A percentile compares a stretch with the other conserved stretches of the same genome.
phyloP scores from a whole-genome alignment of 2,329 filamentous ascomycete genomes.

The Fusarium albosuccineum region DNA sequence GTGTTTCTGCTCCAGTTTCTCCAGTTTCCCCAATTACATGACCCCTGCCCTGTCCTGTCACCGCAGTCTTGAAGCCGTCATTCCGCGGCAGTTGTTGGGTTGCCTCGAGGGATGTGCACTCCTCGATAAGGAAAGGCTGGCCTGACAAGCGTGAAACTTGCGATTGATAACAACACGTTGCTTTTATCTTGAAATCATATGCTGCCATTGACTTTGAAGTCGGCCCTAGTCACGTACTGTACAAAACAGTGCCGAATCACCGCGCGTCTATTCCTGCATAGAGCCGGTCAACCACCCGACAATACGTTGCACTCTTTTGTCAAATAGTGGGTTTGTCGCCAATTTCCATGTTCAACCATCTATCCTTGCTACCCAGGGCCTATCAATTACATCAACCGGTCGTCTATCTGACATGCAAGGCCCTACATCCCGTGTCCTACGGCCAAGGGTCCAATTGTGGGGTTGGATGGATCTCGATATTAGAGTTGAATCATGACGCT shows the following conservation, averaged over 20 bases:
- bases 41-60: slow-evolving; percentile 23
- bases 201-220: background rate
- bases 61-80: slow-evolving; percentile 12
- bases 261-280: background rate
- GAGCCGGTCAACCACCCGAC: background rate
- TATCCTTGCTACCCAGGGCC: no score
- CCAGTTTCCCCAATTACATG: slow-evolving; percentile 32
- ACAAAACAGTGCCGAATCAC: background rate
- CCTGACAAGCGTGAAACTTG: no score
- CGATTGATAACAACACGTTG: no score
- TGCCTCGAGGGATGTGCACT: background rate
- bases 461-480: slow-evolving; percentile 16
- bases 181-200: background rate
- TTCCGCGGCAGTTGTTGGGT: background rate
- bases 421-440: background rate
- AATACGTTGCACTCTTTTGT: background rate
- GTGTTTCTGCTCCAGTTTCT: slow-evolving; percentile 29
- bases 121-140: background rate
- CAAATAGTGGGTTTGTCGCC: no score
- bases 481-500: slow-evolving; percentile 39
- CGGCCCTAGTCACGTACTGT: background rate
- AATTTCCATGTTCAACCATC: no score
- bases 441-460: slow-evolving; percentile 12
- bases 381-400: background rate
- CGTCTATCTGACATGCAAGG: background rate